Evolutionary conservation across 176 grass and related monocot species (phyloP).

Genomic region (Eleusine indica): DNA sequence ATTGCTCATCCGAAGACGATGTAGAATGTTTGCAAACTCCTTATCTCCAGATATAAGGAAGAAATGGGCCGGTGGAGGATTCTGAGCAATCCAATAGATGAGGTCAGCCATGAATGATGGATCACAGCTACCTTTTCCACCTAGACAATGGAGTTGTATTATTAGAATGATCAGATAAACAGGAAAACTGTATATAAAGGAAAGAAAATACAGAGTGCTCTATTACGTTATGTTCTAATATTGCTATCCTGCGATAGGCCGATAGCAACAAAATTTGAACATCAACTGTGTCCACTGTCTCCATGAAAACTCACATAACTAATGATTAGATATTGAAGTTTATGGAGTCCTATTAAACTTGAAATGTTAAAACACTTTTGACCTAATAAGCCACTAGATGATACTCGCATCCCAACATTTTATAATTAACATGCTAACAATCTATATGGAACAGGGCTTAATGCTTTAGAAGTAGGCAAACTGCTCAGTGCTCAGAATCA

Average conservation of each 20-base stretch:
- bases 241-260: background rate
- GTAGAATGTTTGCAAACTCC: constrained; percentile 71
- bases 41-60: constrained; percentile 79
- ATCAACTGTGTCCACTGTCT: background rate
- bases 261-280: background rate
- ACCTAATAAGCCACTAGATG: too few species aligned
- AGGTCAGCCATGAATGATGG: constrained; percentile 71
- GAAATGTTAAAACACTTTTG: too few species aligned
- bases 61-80: constrained; percentile 88
- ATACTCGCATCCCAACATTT: background rate
- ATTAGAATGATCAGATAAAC: constrained; percentile 29
- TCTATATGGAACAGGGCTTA: background rate
- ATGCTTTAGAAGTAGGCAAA: background rate
- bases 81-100: constrained; percentile 73
- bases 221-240: background rate
- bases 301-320: background rate
- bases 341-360: background rate
- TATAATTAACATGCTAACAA: background rate
- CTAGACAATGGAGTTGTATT: constrained; percentile 40
- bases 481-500: background rate
- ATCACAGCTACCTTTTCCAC: constrained; percentile 71
- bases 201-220: background rate
- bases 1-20: constrained; percentile 90
- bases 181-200: background rate
- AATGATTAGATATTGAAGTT: background rate